Percentiles rank a stretch among this genome's conserved stretches.
Conservation (phyloP, 1,284 basidiomycete species). For the Cryptococcus floricola region DNA sequence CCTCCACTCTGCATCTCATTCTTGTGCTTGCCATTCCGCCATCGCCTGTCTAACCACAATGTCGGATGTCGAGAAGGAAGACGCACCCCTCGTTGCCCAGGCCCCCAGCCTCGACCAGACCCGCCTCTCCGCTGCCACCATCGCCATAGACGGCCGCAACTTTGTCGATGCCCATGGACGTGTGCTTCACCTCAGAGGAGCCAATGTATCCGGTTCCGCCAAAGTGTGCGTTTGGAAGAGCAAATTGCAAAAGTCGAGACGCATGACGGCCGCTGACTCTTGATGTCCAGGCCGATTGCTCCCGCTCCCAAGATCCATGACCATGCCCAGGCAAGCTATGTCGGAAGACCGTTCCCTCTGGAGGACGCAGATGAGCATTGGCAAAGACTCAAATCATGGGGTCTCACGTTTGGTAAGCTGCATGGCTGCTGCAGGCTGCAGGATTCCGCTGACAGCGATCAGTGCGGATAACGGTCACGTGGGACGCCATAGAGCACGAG, state of each 20-base stretch:
- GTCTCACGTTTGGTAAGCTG: conserved; percentile 70
- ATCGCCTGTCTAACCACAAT: background rate
- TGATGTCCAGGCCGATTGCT: conserved; percentile 5
- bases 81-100: background rate
- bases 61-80: background rate
- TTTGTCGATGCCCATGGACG: conserved; percentile 73
- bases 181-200: conserved; percentile 70
- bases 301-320: conserved; percentile 46
- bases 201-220: conserved; percentile 73
- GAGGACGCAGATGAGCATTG: conserved; percentile 79
- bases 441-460: background rate
- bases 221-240: conserved; percentile 64
- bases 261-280: background rate
- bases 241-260: background rate
- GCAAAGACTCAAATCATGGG: conserved; percentile 73
- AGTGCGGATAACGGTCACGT: conserved; percentile 88
- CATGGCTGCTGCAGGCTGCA: background rate
- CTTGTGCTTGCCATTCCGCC: background rate
- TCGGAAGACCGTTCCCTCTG: conserved; percentile 76
- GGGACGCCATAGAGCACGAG: conserved; percentile 92
- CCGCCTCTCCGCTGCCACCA: conserved; percentile 10
- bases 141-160: conserved; percentile 57
- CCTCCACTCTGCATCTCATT: no score
- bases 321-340: conserved; percentile 63
- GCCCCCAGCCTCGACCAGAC: background rate